Evolutionary conservation across 192 early-diverging fungal species (phyloP), one percentile per base, ranked within the genome.

Genomic region (Mortierella hygrophila): DNA sequence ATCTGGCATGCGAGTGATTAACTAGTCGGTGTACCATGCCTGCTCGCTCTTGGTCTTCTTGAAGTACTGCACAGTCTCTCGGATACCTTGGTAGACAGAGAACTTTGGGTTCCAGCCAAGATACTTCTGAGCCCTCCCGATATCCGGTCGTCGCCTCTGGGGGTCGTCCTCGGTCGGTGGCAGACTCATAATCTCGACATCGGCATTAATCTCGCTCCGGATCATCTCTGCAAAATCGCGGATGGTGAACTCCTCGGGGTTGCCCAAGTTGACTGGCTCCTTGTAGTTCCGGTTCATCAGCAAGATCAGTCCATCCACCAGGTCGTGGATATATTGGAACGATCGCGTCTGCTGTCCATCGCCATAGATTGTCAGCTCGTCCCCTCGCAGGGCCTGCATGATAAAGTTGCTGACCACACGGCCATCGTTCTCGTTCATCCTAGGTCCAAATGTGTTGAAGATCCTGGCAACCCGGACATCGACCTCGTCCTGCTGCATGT

Each of bases 361-460:
- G 20, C 96, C 96, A 87, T 96, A 97, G 15, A 97, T 89, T 26
- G 96, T 97, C 40, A 96, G 69, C 47, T 94, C 89, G 80, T 97
- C 91, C 5, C 95, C 94, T 60, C 91, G 89, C 26, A 97, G 81
- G 1, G 95, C 94, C 84, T 97, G 96, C 85, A 96, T 93, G 80
- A 97, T 96, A 75, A 97, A 97, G 82, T 97, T 97, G 81, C 93
- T 94, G 20, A 97, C 95, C 37, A 97, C 96, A 26, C 96, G 91
- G 20, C 96, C 96, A 81, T 97, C 96, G 72, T 94, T 91, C 68
- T 92, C 92, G 78, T 94, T 95, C 96, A 97, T 97, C 35, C 95
- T 91, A 13, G 96, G 96, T n/a, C 95, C 95, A 80, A 93, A 95
- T 2, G 93, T 92, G 71, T 96, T 95, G 87, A 96, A 96, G 52